These are phyloP conservation scores for Heritiera fomes DNA, from an alignment of 345 rosid genomes.

Conservation along the genomic window DNA sequence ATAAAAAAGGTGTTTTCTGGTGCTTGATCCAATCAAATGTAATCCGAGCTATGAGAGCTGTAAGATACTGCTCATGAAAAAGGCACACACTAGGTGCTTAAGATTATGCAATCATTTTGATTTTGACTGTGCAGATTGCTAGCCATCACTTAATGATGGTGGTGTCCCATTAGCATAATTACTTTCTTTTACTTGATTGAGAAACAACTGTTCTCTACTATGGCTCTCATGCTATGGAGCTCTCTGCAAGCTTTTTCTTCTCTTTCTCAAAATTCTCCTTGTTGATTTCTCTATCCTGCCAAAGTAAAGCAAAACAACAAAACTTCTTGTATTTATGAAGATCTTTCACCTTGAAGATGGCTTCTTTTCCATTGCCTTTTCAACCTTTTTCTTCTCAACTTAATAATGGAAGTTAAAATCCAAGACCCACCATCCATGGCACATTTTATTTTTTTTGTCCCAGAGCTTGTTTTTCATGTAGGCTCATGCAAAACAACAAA, in stretches of 20 bases:
- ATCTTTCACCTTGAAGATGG: conserved; percentile 20
- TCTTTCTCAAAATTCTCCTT: conserved; percentile 16
- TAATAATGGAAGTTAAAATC: conserved; percentile 11
- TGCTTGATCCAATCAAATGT: conserved; percentile 14
- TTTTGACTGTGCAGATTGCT: conserved; percentile 37
- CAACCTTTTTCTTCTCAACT: conserved; percentile 13
- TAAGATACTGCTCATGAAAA: conserved; percentile 26
- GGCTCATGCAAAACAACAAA: conserved; percentile 20
- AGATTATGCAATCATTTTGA: conserved; percentile 38
- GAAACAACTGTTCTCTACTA: conserved; percentile 28
- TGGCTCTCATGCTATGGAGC: background rate
- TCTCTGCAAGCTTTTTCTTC: background rate
- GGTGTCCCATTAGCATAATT: conserved; percentile 22
- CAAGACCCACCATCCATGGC: conserved; percentile 19
- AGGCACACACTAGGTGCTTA: conserved; percentile 26
- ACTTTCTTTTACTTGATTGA: conserved; percentile 21
- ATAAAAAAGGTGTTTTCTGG: background rate
- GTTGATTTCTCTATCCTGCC: conserved; percentile 10
- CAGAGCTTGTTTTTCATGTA: background rate
- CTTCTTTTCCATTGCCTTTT: background rate
- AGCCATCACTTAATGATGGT: conserved; percentile 15
- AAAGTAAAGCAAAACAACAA: background rate
- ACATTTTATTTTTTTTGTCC: background rate
- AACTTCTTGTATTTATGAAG: conserved; percentile 17
- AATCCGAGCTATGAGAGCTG: background rate